phyloP scores from a whole-genome alignment of 2,329 filamentous ascomycete genomes.

The Chrysoporthe austroafricana region DNA sequence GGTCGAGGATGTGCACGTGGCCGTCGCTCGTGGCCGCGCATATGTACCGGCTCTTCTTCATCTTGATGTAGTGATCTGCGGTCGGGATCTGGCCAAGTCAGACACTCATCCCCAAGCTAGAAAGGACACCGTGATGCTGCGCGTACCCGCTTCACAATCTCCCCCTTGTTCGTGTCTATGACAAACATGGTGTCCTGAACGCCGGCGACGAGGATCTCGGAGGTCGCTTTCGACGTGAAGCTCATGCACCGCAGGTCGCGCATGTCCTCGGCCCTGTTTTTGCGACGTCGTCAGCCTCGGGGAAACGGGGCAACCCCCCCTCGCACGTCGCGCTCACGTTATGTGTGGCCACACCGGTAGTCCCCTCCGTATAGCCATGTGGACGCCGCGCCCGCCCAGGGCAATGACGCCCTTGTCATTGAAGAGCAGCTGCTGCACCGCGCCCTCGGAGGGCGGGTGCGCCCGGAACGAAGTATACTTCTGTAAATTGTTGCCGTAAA shows the following conservation, averaged over 20 bases:
- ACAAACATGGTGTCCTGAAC: constrained; percentile 85
- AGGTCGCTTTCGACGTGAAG: constrained; percentile 84
- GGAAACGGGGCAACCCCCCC: constrained; percentile 1
- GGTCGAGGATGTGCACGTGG: constrained; percentile 83
- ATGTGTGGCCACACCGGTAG: constrained; percentile 83
- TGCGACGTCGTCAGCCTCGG: constrained; percentile 9
- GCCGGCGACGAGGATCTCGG: constrained; percentile 85
- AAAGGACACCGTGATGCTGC: too few relatives aligned
- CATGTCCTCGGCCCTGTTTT: constrained; percentile 71
- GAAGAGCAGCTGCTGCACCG: constrained; percentile 86
- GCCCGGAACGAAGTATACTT: constrained; percentile 89
- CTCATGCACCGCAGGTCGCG: constrained; percentile 91
- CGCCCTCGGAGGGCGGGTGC: constrained; percentile 72
- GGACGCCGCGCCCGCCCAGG: constrained; percentile 80
- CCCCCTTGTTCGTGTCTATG: constrained; percentile 70
- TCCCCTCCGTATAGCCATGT: constrained; percentile 85
- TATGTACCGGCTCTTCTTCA: constrained; percentile 89
- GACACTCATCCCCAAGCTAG: constrained; percentile 22
- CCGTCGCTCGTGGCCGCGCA: constrained; percentile 87
- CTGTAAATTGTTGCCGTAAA: constrained; percentile 82
- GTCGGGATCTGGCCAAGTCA: constrained; percentile 63
- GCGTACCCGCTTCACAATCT: constrained; percentile 67
- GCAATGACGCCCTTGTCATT: constrained; percentile 89
- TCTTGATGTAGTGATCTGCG: constrained; percentile 81
- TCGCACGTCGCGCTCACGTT: constrained; percentile 52